These are phyloP conservation scores for Globisporangium cystogenes DNA, from an alignment of 352 stramenopile species.

Conservation along the genomic window DNA sequence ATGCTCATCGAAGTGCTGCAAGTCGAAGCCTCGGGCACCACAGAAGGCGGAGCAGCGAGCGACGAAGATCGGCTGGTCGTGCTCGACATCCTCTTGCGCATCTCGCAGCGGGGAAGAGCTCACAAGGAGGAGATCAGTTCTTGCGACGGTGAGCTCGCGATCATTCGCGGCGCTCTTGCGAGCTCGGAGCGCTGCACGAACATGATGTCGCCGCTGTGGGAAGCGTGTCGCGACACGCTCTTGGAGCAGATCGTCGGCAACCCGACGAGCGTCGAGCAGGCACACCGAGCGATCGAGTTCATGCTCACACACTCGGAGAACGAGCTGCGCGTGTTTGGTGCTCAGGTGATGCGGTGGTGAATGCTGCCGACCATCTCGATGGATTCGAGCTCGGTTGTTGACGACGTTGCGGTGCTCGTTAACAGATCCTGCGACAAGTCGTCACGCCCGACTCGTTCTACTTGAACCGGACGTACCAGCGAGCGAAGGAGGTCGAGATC, in stretches of 20 bases:
- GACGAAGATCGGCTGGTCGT: constrained; percentile 23
- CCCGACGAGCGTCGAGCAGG: constrained; percentile 15
- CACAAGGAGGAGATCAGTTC: constrained; percentile 46
- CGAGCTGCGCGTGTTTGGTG: constrained; percentile 40
- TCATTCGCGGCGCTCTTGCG: constrained; percentile 32
- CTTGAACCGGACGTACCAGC: constrained; percentile 30
- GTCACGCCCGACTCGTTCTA: constrained; percentile 49
- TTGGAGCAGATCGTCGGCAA: constrained; percentile 63
- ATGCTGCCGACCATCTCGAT: neutral
- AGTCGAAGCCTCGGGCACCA: neutral
- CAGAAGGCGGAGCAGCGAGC: constrained; percentile 8
- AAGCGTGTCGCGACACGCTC: constrained; percentile 31
- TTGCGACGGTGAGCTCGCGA: constrained; percentile 32
- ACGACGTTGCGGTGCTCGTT: neutral
- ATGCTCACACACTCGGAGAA: constrained; percentile 32
- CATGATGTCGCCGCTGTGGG: constrained; percentile 19
- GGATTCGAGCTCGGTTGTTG: neutral
- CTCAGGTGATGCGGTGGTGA: constrained; percentile 23
- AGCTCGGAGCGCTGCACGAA: constrained; percentile 5
- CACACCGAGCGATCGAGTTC: constrained; percentile 27
- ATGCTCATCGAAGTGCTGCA: constrained; percentile 37
- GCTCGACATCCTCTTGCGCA: constrained; percentile 28
- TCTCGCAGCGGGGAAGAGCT: constrained; percentile 32
- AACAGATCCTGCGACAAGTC: constrained; percentile 48
- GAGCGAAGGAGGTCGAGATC: constrained; percentile 26